Evolutionary conservation across 129 eudicot genomes (phyloP), one percentile per base, ranked within the genome.

Genomic region (Rutidosis leptorrhynchoides): DNA sequence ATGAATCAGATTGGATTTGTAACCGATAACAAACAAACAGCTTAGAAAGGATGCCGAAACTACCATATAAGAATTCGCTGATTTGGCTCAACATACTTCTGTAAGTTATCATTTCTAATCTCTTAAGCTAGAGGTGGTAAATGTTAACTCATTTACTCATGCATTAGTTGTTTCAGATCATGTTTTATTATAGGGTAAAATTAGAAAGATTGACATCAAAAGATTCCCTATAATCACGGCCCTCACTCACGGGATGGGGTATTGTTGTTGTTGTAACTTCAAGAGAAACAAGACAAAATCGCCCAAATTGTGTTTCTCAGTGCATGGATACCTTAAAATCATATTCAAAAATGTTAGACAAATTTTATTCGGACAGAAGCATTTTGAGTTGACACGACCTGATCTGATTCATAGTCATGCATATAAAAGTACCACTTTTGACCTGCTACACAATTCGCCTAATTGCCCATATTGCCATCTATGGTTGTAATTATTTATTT

Each of bases 81-180:
- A 76, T 67, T 82, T 88, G 68, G 91, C 96, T 69, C 96, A 88
- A 73, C 63, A 88, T 56, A 92, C 98, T 71, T 83, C 85, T 6
- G 98, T 88, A 85, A 80, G 98, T 74, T 23, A 56, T 58, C 29
- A 26, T 8, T 55, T 14, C 55, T 58, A 15, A 28, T 61, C 3
- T 19, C 4, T 60, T 46, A 22, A 24, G 3, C 6, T 53, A 15
- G 8, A 67, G 22, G 15, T 25, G 8, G 1, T 7, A 67, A 15
- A 11, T 29, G 4, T 32, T 22, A 20, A 51, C 3, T 20, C 21
- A 26, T 28, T 28, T 17, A n/a, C 24, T 43, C 42, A 40, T 64
- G 25, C 1, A 8, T 10, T 6, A 56, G 22, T 17, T 40, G 2
- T 3, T 35, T 35, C 7, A 24, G 10, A 26, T 48, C 51, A 66